phyloP scores from a whole-genome alignment of 805 yeast species.

The Metschnikowia kofuensis region DNA sequence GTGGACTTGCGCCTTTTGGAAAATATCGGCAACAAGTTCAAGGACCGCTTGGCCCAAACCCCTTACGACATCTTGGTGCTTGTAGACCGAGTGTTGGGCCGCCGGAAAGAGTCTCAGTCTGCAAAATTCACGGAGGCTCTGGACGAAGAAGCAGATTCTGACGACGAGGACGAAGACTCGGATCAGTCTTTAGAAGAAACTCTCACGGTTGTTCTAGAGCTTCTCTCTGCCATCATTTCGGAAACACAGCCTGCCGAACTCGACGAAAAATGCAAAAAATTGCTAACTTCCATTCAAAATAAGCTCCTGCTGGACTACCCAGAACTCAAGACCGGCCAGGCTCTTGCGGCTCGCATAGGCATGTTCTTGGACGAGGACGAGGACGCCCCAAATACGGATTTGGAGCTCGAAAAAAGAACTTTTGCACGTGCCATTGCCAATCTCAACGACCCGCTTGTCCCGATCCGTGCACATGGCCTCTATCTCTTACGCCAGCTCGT shows the following conservation, averaged over 20 bases:
- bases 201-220: conserved; percentile 32
- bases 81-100: conserved; percentile 30
- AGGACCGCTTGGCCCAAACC: conserved; percentile 51
- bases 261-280: conserved; percentile 25
- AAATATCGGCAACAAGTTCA: conserved; percentile 53
- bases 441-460: conserved; percentile 74
- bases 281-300: conserved; percentile 28
- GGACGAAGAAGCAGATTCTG: conserved; percentile 13
- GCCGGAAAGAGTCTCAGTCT: neutral
- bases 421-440: conserved; percentile 62
- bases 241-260: conserved; percentile 26
- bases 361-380: conserved; percentile 26
- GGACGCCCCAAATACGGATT: conserved; percentile 15
- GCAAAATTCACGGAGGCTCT: no score
- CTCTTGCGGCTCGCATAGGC: conserved; percentile 31
- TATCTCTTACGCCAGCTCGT: conserved; percentile 57
- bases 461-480: conserved; percentile 85
- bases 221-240: conserved; percentile 35
- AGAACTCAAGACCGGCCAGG: conserved; percentile 9
- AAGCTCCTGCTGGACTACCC: conserved; percentile 13
- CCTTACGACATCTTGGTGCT: conserved; percentile 55
- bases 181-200: conserved; percentile 29
- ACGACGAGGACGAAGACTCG: conserved; percentile 14
- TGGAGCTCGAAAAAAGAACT: conserved; percentile 35
- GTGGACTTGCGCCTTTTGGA: conserved; percentile 67